A percentile compares a stretch with the other conserved stretches of the same genome.
Conservation (phyloP, 495 filamentous ascomycete genomes). For the Tricharina praecox region DNA sequence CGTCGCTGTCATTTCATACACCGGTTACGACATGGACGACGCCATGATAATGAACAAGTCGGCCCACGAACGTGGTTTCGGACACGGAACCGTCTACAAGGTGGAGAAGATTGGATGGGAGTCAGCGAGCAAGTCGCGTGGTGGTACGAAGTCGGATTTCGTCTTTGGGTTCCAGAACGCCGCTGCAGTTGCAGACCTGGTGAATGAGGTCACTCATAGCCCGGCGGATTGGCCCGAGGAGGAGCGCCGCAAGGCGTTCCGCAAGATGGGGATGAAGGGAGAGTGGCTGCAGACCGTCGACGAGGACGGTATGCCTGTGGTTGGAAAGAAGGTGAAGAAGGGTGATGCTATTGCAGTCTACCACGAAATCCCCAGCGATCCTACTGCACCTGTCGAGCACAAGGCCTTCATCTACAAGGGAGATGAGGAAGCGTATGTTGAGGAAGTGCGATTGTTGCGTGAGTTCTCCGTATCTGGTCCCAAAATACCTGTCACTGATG, state of each 20-base stretch:
- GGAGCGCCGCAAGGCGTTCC: conserved; percentile 34
- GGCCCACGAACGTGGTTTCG: conserved; percentile 91
- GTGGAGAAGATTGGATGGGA: conserved; percentile 73
- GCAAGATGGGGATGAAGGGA: conserved; percentile 36
- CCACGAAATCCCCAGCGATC: conserved; percentile 70
- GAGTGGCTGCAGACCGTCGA: conserved; percentile 54
- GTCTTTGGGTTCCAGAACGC: conserved; percentile 23
- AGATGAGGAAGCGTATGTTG: conserved; percentile 62
- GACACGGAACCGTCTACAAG: conserved; percentile 92
- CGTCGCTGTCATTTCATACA: conserved; percentile 96
- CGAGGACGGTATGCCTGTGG: conserved; percentile 64
- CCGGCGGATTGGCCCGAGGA: conserved; percentile 7
- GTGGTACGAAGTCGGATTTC: conserved; percentile 29
- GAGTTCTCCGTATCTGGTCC: too few species aligned
- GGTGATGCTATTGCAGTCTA: conserved; percentile 75
- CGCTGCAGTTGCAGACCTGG: conserved; percentile 24
- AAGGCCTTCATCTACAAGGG: conserved; percentile 87
- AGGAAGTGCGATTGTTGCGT: conserved; percentile 82
- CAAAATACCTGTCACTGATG: too few species aligned
- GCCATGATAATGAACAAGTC: conserved; percentile 99
- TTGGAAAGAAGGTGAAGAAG: conserved; percentile 57
- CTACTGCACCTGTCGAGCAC: conserved; percentile 57
- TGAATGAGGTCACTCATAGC: conserved; percentile 18
- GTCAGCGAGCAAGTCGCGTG: conserved; percentile 48
- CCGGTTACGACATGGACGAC: conserved; percentile 99